Percentiles rank a stretch among this genome's conserved stretches.
Conservation (phyloP, 2,329 filamentous ascomycete genomes). For the Ophiostoma himal-ulmi region DNA sequence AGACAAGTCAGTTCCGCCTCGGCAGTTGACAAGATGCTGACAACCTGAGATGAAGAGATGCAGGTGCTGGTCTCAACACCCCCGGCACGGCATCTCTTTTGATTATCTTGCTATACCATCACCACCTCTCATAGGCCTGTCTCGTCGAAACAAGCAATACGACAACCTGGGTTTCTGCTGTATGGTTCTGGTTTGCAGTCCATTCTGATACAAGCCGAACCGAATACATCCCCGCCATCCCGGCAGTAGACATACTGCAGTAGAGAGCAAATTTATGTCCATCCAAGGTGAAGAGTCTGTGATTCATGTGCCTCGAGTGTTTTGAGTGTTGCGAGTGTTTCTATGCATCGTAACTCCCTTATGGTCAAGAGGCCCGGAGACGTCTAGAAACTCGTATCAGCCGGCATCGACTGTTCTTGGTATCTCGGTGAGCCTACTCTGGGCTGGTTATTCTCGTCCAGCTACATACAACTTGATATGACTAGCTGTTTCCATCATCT, state of each 20-base stretch:
- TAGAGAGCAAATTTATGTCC: background rate
- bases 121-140: background rate
- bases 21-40: background rate
- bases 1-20: background rate
- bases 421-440: background rate
- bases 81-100: too few relatives aligned
- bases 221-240: background rate
- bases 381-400: background rate
- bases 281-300: background rate
- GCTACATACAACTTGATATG: background rate
- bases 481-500: background rate
- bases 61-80: background rate
- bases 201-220: background rate
- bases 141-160: background rate
- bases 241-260: background rate
- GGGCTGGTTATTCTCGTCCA: background rate
- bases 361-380: background rate
- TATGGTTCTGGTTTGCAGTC: background rate
- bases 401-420: background rate
- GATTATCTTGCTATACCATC: background rate
- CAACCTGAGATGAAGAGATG: background rate
- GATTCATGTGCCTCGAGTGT: background rate
- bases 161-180: background rate
- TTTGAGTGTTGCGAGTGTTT: background rate
- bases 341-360: background rate